Base-by-base conservation (phyloP, 2,329 filamentous ascomycete genomes). In the Talaromyces piceae region DNA sequence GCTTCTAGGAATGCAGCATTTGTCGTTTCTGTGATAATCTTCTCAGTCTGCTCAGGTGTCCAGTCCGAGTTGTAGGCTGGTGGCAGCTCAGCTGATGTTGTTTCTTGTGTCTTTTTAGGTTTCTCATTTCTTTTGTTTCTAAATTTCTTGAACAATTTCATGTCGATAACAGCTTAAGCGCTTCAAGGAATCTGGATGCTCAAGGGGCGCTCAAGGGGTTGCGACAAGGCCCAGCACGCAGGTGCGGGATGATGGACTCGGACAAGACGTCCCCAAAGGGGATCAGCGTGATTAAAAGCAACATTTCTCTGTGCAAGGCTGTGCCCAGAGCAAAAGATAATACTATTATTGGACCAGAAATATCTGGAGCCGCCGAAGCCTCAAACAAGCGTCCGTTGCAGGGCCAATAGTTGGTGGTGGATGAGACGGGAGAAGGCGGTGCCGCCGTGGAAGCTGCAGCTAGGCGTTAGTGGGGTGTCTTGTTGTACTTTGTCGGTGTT, bases 1-100 rank as follows among this genome's bases (percentile, higher is more conserved):
- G 54, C 54, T 48, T 54, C 54, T 27, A 48, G 33, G 37, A 55
- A 54, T 37, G 51, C 54, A 16, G 47, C 20, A 45, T 50, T 55
- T 9, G 44, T 53, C n/a, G 33, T 37, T 13, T 13, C 20, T 11
- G 31, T 44, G 26, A 51, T 44, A 5, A 49, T 30, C 25, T 28
- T 9, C 26, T 30, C 22, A 1, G 47, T 55, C 12, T 50, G 31
- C 3, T 41, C 41, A 4, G 41, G 25, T 7, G 6, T 37, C 31
- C 31, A 37, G 18, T 30, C 23, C 2, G 22, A 44, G 23, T 5
- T 43, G 39, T 25, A 25, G 20, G 11, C 39, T 22, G 20, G 23
- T n/a, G 39, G 23, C 13, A 7, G 13, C 5, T 37, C 31, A 9
- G 11, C 20, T 22, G 31, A 9, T 20, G 7, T 25, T n/a, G 39